Conservation (phyloP, 78 protist species). For the Monocercomonoides exilis region DNA sequence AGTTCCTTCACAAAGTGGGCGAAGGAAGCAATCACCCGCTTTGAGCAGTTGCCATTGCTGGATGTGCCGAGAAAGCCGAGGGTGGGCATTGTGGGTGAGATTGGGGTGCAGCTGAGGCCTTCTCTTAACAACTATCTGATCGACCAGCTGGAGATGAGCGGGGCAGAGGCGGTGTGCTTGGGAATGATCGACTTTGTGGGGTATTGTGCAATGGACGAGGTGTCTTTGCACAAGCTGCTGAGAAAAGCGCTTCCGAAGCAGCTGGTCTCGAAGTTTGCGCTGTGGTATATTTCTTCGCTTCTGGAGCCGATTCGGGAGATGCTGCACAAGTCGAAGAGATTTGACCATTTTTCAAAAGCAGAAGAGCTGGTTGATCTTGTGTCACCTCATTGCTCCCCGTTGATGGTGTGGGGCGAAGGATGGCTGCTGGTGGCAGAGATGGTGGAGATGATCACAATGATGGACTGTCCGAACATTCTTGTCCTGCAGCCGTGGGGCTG, state of each 20-base stretch:
- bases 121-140: background rate
- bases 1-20: background rate
- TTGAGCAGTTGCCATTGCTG: background rate
- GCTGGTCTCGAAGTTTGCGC: background rate
- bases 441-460: constrained; percentile 15
- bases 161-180: constrained; percentile 20
- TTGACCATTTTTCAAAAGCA: background rate
- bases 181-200: constrained; percentile 6
- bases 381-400: background rate
- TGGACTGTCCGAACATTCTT: constrained; percentile 13
- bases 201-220: constrained; percentile 6
- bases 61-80: background rate
- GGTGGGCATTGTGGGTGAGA: constrained; percentile 28
- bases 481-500: constrained; percentile 13
- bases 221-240: background rate
- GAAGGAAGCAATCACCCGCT: background rate
- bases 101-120: constrained; percentile 11
- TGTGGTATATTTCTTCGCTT: background rate
- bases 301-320: background rate
- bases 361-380: background rate
- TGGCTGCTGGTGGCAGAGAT: constrained; percentile 21
- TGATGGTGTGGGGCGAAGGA: constrained; percentile 20
- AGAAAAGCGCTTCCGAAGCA: background rate
- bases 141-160: background rate
- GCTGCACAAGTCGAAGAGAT: background rate